Percentiles rank a stretch among this genome's conserved stretches.
Conservation (phyloP, 1,284 basidiomycete genomes). For the Vanrija sp. region DNA sequence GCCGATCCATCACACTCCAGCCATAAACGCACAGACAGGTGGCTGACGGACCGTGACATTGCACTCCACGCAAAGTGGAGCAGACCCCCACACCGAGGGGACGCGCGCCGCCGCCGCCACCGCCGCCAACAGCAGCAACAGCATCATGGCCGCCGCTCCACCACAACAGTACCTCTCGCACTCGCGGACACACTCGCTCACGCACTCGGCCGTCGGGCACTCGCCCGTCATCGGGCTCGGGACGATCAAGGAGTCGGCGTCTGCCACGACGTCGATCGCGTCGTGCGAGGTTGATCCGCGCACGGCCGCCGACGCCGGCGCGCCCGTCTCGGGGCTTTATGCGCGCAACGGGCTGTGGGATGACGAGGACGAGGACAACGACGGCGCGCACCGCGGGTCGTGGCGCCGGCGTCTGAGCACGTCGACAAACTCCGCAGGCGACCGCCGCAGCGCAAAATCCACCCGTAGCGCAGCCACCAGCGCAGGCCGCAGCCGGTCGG, state of each 20-base stretch:
- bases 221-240: background rate
- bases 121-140: too few species aligned
- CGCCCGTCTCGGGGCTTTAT: constrained; percentile 35
- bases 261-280: background rate
- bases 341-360: constrained; percentile 41
- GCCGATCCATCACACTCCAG: too few species aligned
- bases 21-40: too few species aligned
- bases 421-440: constrained; percentile 1
- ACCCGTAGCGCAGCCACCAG: constrained; percentile 3
- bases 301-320: constrained; percentile 17
- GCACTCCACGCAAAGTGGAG: too few species aligned
- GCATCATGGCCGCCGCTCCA: background rate
- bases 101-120: too few species aligned
- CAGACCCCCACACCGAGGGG: too few species aligned
- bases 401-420: constrained; percentile 10
- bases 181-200: background rate
- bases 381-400: background rate
- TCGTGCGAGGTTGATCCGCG: background rate
- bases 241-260: background rate
- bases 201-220: background rate
- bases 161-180: background rate
- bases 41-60: too few species aligned
- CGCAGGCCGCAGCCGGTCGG: constrained; percentile 3
- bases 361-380: constrained; percentile 20
- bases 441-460: constrained; percentile 11